Base-by-base conservation (phyloP, 345 rosid genomes). In the Citrus unshiu region DNA sequence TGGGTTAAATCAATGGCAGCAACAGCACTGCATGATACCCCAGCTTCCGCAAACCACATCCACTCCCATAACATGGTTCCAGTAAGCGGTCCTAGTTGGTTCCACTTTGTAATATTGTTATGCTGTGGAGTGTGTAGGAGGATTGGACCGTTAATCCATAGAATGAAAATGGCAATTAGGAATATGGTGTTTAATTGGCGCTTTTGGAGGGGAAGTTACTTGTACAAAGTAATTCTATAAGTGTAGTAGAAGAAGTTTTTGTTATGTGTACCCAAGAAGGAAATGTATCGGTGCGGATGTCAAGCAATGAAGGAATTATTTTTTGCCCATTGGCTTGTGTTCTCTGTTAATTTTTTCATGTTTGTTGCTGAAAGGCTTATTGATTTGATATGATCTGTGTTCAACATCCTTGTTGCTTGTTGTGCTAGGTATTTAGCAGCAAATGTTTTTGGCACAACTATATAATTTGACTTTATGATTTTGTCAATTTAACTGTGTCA, bases 21-120 rank as follows among this genome's bases (percentile, higher is more conserved):
- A 88, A 68, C 87, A 83, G 32, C 93, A 91, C 68, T 92, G 95
- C 84, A 62, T 88, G 88, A 78, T 86, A 5, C 91, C 91, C 14
- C 86, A 84, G 19, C 77, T 81, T 32, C 88, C 93, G 27, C 85
- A 74, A 18, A 80, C 78, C 43, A 78, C 75, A 18, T 80, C 89
- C 16, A 73, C 90, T 43, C 92, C 95, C 18, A 82, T 92, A 10
- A 71, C 90, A 10, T 92, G 93, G 95, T 86, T 65, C 56, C 83
- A 49, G 27, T 92, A 78, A 75, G 25, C 39, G 5, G 35, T 22
- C 3, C 7, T n/a, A n/a, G 19, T n/a, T 30, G 49, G 18, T 30
- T 75, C 62, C 35, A 22, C 64, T 64, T 49, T 56, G 34, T 24
- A 43, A n/a, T 30, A 21, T 56, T 22, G 2, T 64, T 21, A 21